phyloP scores from a whole-genome alignment of 257 asterid species.

The Ligustrum vulgare region DNA sequence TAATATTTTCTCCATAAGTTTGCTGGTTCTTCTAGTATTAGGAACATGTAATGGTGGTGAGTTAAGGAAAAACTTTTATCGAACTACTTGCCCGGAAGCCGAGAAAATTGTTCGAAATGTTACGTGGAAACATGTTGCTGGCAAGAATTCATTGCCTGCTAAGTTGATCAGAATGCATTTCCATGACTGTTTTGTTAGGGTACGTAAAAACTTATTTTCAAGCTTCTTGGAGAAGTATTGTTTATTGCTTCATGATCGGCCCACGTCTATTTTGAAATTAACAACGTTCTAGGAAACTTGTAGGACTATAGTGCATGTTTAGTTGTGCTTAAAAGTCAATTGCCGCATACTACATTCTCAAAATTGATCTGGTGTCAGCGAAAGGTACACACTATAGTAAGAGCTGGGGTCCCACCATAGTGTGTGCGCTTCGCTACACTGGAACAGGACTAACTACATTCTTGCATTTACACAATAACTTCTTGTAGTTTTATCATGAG shows the following conservation, averaged over 20 bases:
- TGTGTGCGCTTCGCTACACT: too few species aligned
- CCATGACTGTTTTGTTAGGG: constrained; percentile 59
- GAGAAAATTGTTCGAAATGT: constrained; percentile 37
- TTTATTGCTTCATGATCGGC: not conserved
- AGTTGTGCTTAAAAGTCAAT: not conserved
- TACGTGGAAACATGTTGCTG: constrained; percentile 36
- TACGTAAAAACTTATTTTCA: not conserved
- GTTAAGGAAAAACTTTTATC: constrained; percentile 36
- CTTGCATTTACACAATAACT: not conserved
- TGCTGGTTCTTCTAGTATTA: constrained; percentile 21
- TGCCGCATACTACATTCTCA: too few species aligned
- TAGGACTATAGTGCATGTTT: not conserved
- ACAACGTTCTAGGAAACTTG: too few species aligned
- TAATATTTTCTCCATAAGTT: not conserved
- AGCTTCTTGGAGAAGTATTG: not conserved
- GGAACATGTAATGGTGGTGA: constrained; percentile 32
- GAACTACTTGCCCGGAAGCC: constrained; percentile 35
- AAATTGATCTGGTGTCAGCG: too few species aligned
- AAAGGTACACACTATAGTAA: too few species aligned
- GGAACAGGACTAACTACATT: too few species aligned
- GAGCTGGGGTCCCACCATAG: too few species aligned
- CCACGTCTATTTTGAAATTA: not conserved
- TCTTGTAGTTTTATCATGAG: not conserved
- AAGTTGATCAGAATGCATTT: constrained; percentile 50
- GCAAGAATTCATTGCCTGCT: constrained; percentile 41